Percentiles rank a stretch among this genome's conserved stretches.
phyloP scores from a whole-genome alignment of 495 filamentous ascomycete species.

The Rhizodiscina lignyota region DNA sequence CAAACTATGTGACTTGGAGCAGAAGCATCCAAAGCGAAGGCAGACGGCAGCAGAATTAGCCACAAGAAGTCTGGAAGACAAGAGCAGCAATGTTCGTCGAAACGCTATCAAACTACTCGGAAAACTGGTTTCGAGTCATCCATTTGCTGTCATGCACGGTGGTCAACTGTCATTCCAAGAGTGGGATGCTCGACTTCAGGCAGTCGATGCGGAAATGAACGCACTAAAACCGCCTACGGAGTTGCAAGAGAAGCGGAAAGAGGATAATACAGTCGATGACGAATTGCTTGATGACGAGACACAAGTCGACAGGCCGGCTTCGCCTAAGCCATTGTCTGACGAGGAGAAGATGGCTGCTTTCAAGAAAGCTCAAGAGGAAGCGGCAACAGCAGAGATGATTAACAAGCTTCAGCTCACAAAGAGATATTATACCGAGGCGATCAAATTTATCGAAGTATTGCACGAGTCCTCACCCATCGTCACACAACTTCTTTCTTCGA shows the following conservation, averaged over 20 bases:
- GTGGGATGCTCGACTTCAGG: conserved; percentile 64
- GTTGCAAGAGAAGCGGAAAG: conserved; percentile 42
- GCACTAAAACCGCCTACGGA: conserved; percentile 70
- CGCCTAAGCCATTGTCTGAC: conserved; percentile 41
- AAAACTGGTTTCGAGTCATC: conserved; percentile 78
- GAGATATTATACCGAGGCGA: conserved; percentile 79
- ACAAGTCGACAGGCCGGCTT: conserved; percentile 48
- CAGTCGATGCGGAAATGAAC: conserved; percentile 65
- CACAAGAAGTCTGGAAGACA: conserved; percentile 80
- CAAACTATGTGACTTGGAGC: conserved; percentile 79
- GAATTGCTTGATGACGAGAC: conserved; percentile 82
- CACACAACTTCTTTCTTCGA: conserved; percentile 74
- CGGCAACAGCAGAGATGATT: conserved; percentile 61
- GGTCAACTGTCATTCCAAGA: conserved; percentile 70
- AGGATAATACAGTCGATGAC: conserved; percentile 47
- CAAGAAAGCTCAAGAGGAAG: conserved; percentile 56
- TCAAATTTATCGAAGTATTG: conserved; percentile 89
- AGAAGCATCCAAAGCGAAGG: conserved; percentile 84
- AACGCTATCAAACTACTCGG: conserved; percentile 90
- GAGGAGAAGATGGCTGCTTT: conserved; percentile 39
- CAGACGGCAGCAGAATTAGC: conserved; percentile 77
- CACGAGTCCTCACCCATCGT: conserved; percentile 62
- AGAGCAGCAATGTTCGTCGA: conserved; percentile 89
- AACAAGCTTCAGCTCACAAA: conserved; percentile 71
- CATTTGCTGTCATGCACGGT: conserved; percentile 82